Conservation (phyloP, 2,329 filamentous ascomycete genomes). For the Saccharata proteae region DNA sequence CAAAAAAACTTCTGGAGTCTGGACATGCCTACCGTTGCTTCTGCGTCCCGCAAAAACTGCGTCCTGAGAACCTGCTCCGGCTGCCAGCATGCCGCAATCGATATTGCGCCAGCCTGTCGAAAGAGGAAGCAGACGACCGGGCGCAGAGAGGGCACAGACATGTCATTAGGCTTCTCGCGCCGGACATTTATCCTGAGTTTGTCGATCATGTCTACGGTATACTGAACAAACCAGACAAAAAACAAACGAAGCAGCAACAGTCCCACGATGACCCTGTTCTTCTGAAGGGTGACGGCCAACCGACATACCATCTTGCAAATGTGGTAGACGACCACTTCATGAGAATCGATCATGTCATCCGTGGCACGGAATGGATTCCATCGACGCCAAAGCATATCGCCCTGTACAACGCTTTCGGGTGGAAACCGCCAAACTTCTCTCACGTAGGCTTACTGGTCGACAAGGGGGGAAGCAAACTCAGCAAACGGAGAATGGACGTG, state of each 20-base stretch:
- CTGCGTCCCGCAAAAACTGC: constrained; percentile 62
- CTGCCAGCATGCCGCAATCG: constrained; percentile 54
- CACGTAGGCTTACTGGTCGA: constrained; percentile 39
- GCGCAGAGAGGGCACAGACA: constrained; percentile 58
- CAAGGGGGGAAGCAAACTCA: constrained; percentile 41
- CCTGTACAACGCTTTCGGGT: constrained; percentile 38
- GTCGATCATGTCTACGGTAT: constrained; percentile 69
- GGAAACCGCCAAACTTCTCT: constrained; percentile 35
- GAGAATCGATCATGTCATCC: constrained; percentile 90
- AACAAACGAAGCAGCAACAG: constrained; percentile 21
- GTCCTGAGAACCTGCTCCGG: constrained; percentile 49
- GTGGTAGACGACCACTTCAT: constrained; percentile 94
- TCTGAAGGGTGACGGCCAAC: constrained; percentile 80
- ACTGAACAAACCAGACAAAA: constrained; percentile 36
- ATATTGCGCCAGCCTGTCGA: constrained; percentile 56
- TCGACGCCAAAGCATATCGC: constrained; percentile 72
- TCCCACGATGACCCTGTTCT: constrained; percentile 75
- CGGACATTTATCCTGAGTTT: constrained; percentile 51
- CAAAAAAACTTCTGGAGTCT: constrained; percentile 52
- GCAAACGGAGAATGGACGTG: constrained; percentile 67
- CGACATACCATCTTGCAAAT: constrained; percentile 95
- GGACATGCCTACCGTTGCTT: constrained; percentile 88
- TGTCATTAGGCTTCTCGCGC: constrained; percentile 63
- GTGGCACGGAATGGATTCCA: constrained; percentile 92
- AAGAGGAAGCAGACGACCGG: constrained; percentile 56